Evolutionary conservation across 495 filamentous ascomycete genomes (phyloP), one percentile per base, ranked within the genome.

Genomic region (Aspergillus cristatus): DNA sequence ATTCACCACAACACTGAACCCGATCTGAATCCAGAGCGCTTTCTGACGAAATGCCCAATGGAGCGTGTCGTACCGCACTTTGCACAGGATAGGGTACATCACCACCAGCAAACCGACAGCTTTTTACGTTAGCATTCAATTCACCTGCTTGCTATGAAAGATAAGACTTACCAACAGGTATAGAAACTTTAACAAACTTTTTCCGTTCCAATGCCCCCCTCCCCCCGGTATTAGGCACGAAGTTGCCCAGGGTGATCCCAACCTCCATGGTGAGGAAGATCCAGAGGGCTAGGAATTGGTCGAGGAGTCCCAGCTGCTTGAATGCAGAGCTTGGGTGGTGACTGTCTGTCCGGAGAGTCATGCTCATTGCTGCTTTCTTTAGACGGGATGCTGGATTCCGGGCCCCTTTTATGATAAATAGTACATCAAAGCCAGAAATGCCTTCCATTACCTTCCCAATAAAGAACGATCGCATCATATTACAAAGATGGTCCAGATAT

Each of bases 51-150:
- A 76, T 13, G 85, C 55, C 6, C 73, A 68, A 55, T 90, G 85
- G 29, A 97, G 59, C 0, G 70, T 73, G 56, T 94, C 89, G 57
- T 75, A 93, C 24, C 77, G 75, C n/a, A 95, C 81, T 58, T 94
- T 95, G 74, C 88, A 91, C 14, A 94, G 67, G 43, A 93, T 93
- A 0, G 88, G 88, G 50, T 93, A 94, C 87, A 94, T 94, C 86
- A 94, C 94, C 18, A 91, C 75, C 6, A 94, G 71, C 14, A 94
- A 65, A 11, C 88, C 87, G 42, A 90, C 59, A 0, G 86, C 85
- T 85, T 10, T n/a, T n/a, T n/a, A n/a, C n/a, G n/a, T n/a, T n/a
- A n/a, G n/a, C n/a, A n/a, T n/a, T n/a, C n/a, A n/a, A n/a, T n/a
- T n/a, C n/a, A n/a, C n/a, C n/a, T n/a, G n/a, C n/a, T n/a, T n/a